Evolutionary conservation across 2,329 filamentous ascomycete genomes (phyloP).

Genomic region (Fusarium guadeloupense): DNA sequence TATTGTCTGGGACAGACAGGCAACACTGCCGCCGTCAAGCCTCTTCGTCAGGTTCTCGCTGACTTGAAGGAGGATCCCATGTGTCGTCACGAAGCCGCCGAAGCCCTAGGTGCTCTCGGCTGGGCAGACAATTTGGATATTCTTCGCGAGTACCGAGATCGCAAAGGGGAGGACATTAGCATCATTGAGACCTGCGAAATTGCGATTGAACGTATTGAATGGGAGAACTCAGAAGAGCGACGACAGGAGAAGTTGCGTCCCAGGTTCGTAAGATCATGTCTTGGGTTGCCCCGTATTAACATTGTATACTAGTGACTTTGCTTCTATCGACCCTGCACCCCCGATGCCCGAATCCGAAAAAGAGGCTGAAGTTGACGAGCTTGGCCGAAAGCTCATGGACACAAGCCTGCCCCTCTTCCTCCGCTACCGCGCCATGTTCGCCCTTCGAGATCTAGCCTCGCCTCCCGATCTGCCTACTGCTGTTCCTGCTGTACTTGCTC

Average conservation of each 20-base stretch:
- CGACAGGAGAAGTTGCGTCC: slow-evolving; percentile 80
- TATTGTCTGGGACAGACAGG: slow-evolving; percentile 95
- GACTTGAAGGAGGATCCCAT: slow-evolving; percentile 88
- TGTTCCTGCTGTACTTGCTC: slow-evolving; percentile 82
- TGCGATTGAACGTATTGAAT: slow-evolving; percentile 91
- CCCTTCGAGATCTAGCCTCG: slow-evolving; percentile 91
- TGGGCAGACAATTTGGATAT: slow-evolving; percentile 77
- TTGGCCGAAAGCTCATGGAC: slow-evolving; percentile 83
- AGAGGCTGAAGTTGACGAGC: slow-evolving; percentile 78
- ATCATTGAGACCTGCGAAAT: slow-evolving; percentile 98
- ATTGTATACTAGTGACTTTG: slow-evolving; percentile 77
- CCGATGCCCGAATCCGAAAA: slow-evolving; percentile 77
- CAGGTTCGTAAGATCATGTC: slow-evolving; percentile 65
- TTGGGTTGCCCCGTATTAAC: slow-evolving; percentile 43
- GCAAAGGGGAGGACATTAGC: slow-evolving; percentile 77
- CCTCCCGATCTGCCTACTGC: slow-evolving; percentile 91
- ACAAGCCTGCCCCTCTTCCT: slow-evolving; percentile 83
- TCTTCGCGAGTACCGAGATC: slow-evolving; percentile 77
- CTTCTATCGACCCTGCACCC: slow-evolving; percentile 93
- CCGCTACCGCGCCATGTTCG: slow-evolving; percentile 98
- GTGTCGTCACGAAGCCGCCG: slow-evolving; percentile 95
- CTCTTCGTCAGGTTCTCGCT: slow-evolving; percentile 77
- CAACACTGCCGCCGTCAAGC: slow-evolving; percentile 77
- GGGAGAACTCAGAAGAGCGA: slow-evolving; percentile 81
- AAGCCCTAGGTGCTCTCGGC: slow-evolving; percentile 89